Conservation (phyloP, 2,329 filamentous ascomycete species). For the Xylaria hypoxylon region DNA sequence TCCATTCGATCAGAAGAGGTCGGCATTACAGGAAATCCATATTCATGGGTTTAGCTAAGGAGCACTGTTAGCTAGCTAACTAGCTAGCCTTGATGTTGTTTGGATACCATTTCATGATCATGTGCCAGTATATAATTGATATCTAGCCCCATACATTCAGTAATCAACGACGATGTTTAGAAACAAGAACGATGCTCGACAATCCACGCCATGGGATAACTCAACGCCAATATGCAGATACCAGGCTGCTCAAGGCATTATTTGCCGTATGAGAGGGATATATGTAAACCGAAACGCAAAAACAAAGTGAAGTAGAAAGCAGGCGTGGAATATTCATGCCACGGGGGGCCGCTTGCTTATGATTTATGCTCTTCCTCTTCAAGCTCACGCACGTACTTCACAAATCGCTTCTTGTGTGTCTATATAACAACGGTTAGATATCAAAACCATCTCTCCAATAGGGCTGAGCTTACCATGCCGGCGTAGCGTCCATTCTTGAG, state of each 20-base stretch:
- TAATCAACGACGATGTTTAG: slow-evolving; percentile 6
- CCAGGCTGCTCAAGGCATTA: background rate
- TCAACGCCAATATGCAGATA: slow-evolving; percentile 32
- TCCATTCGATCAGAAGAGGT: background rate
- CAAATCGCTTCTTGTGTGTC: slow-evolving; percentile 96
- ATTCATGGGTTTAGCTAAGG: no score
- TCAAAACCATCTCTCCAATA: slow-evolving; percentile 22
- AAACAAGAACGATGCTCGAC: background rate
- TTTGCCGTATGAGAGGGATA: slow-evolving; percentile 16
- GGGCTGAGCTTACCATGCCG: slow-evolving; percentile 75
- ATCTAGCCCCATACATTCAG: background rate
- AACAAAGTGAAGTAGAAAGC: slow-evolving; percentile 8
- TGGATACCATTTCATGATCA: background rate
- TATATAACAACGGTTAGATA: slow-evolving; percentile 50
- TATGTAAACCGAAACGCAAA: slow-evolving; percentile 10
- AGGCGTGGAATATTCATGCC: background rate
- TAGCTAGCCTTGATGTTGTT: background rate
- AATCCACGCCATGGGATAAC: slow-evolving; percentile 24
- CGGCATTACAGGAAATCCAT: background rate
- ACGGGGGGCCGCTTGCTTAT: slow-evolving; percentile 29
- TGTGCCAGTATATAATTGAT: background rate
- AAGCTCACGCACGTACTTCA: slow-evolving; percentile 89
- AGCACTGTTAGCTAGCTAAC: no score
- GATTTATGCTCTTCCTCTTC: slow-evolving; percentile 64
- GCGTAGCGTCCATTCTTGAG: slow-evolving; percentile 85